Conservation (phyloP, 2,329 filamentous ascomycete genomes). For the Claviceps maximensis region DNA sequence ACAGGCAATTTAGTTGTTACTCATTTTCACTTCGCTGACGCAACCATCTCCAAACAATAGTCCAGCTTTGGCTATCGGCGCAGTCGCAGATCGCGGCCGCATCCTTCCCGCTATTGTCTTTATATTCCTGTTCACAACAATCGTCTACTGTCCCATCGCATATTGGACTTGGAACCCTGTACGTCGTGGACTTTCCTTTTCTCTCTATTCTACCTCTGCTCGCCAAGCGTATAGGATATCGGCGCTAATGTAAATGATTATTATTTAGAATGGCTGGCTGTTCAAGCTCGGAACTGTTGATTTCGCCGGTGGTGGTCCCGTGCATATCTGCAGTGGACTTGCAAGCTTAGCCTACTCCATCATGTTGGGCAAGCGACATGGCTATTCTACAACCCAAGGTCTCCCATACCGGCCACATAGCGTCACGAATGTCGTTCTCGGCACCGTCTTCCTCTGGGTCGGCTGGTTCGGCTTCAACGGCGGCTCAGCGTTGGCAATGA, state of each 20-base stretch:
- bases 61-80: slow-evolving; percentile 44
- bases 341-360: slow-evolving; percentile 60
- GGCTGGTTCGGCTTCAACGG: slow-evolving; percentile 97
- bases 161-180: slow-evolving; percentile 64
- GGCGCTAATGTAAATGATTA: neutral
- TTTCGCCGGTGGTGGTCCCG: slow-evolving; percentile 63
- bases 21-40: neutral
- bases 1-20: neutral
- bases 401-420: slow-evolving; percentile 60
- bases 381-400: slow-evolving; percentile 46
- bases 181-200: neutral
- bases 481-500: slow-evolving; percentile 66
- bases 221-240: neutral
- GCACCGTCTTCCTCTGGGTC: slow-evolving; percentile 72
- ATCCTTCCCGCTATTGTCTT: slow-evolving; percentile 50
- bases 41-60: slow-evolving; percentile 16
- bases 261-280: slow-evolving; percentile 47
- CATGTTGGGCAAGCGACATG: slow-evolving; percentile 57
- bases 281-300: slow-evolving; percentile 56
- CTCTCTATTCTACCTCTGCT: too few relatives aligned
- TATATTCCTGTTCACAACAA: slow-evolving; percentile 58
- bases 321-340: slow-evolving; percentile 61
- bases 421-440: slow-evolving; percentile 59
- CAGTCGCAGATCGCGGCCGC: slow-evolving; percentile 47
- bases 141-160: slow-evolving; percentile 61